These are phyloP conservation scores for Zostera marina DNA, from an alignment of 116 monocot species.

Conservation along the genomic window DNA sequence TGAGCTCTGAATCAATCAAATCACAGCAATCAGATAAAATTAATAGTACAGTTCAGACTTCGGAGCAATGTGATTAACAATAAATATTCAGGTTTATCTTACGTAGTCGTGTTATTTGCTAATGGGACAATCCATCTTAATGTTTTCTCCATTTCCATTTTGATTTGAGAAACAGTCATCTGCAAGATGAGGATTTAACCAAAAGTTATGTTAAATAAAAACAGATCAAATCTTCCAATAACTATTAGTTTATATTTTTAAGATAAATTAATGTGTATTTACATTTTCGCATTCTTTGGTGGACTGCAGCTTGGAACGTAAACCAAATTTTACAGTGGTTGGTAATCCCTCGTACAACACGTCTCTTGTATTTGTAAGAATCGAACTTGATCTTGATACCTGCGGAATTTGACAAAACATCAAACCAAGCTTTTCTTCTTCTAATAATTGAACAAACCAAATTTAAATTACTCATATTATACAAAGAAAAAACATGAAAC, in stretches of 20 bases:
- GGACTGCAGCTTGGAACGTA: slow-evolving; percentile 49
- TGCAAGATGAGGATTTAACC: slow-evolving; percentile 7
- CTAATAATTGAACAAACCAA: too few species aligned
- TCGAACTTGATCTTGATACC: slow-evolving; percentile 78
- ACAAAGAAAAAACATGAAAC: neutral
- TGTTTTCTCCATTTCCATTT: slow-evolving; percentile 91
- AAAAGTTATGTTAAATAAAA: neutral
- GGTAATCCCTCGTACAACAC: slow-evolving; percentile 79
- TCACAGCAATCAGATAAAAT: too few species aligned
- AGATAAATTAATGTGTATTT: neutral
- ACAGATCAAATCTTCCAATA: neutral
- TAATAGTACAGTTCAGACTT: too few species aligned
- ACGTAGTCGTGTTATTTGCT: slow-evolving; percentile 90
- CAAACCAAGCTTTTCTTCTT: too few species aligned
- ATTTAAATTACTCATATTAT: too few species aligned
- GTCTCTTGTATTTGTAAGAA: slow-evolving; percentile 71
- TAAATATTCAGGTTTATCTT: slow-evolving; percentile 2
- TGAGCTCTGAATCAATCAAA: slow-evolving; percentile 25
- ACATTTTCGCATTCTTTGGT: slow-evolving; percentile 65
- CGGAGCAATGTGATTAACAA: too few species aligned
- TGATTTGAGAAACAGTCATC: slow-evolving; percentile 65
- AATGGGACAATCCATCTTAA: slow-evolving; percentile 87
- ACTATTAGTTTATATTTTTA: neutral
- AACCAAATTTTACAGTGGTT: slow-evolving; percentile 51
- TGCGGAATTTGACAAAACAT: slow-evolving; percentile 6